Evolutionary conservation across 192 early-diverging fungal species (phyloP), one percentile per base, ranked within the genome.

Genomic region (Backusella luteola): DNA sequence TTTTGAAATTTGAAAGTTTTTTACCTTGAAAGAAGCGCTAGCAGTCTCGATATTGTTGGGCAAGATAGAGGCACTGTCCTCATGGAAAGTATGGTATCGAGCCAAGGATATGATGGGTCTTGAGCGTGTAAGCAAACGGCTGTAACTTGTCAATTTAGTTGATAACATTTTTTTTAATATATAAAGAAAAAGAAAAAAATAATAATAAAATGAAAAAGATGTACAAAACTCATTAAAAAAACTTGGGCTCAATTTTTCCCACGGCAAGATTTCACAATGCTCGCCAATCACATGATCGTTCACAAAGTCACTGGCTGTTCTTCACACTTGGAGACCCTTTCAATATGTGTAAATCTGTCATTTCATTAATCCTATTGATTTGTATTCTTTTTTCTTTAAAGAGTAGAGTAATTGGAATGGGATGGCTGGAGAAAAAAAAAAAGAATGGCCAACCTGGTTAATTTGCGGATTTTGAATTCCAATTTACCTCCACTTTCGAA

Each of bases 1-100:
- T 9, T 66, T 12, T 56, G 4, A 21, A 17, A 39, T 59, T 23
- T 66, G 9, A 4, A 26, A 44, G 69, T 35, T 34, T 4, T 56
- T 73, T 84, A 93, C 94, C 88, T 93, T 91, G 87, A 95, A 95
- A 44, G 86, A 84, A 42, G 88, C 87, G 32, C 88, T 89, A 34
- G 88, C 81, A 21, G 85, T 88, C 75, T 94, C 92, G 46, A 95
- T 81, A 32, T 87, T 88, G 84, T 91, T 91, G 67, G 91, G 89
- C 42, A 95, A 82, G 52, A 93, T 84, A 35, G 84, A 87, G 44
- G 87, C 85, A 79, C 75, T 71, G 66, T 85, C 84, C 73, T 90
- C 89, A 73, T 87, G 86, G 34, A 71, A 77, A 6, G 73, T 34
- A 69, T 85, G 84, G 34, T 83, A 85, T 29, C 49, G 7, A 29